These are phyloP conservation scores for Capsella bursapastoris DNA, from an alignment of 345 rosid genomes.

Conservation along the genomic window DNA sequence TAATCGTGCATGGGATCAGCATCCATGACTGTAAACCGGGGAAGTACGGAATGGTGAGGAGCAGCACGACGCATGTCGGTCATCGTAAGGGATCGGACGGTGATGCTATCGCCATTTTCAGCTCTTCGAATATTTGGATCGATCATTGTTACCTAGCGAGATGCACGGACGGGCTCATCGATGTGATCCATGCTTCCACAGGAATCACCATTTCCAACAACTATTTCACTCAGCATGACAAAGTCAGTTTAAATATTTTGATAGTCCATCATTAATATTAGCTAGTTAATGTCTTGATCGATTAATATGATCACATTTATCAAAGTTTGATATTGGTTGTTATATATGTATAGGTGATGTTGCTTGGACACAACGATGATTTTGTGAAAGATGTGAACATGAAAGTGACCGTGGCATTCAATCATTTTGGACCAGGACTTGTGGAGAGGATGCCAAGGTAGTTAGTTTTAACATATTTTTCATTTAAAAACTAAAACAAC, in stretches of 20 bases:
- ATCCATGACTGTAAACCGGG: conserved; percentile 85
- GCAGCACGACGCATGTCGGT: conserved; percentile 52
- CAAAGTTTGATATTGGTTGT: background rate
- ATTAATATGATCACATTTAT: background rate
- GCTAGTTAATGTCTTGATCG: background rate
- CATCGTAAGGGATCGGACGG: conserved; percentile 75
- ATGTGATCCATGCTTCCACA: conserved; percentile 85
- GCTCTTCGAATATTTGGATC: conserved; percentile 80
- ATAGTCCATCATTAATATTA: background rate
- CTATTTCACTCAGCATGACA: conserved; percentile 78
- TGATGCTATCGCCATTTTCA: conserved; percentile 68
- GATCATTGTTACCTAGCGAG: conserved; percentile 82
- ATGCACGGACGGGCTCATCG: conserved; percentile 76
- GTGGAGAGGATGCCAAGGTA: conserved; percentile 97
- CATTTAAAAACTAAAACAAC: background rate
- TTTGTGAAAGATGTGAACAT: conserved; percentile 73
- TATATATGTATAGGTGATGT: conserved; percentile 61
- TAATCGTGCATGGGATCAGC: conserved; percentile 84
- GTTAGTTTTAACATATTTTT: background rate
- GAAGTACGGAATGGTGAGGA: conserved; percentile 52
- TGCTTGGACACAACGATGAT: conserved; percentile 79
- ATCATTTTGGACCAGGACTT: conserved; percentile 83
- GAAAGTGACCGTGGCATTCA: conserved; percentile 86
- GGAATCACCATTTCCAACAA: conserved; percentile 82
- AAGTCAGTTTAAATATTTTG: conserved; percentile 46